phyloP scores from a whole-genome alignment of 768 basidiomycete genomes.

The Boletus patriciae region DNA sequence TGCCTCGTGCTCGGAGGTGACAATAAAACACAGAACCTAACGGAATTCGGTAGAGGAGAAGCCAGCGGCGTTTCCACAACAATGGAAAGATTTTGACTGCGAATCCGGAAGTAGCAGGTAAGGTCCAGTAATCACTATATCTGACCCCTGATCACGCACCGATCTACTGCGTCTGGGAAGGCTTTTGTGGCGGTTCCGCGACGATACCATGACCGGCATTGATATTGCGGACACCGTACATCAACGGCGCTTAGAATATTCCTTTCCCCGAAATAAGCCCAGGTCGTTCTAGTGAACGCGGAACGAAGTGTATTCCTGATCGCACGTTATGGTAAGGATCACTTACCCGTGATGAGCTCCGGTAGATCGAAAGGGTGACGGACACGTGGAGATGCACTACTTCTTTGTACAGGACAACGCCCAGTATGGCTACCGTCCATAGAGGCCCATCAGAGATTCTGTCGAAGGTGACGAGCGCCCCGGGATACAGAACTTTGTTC shows the following conservation, averaged over 20 bases:
- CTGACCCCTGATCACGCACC: conserved; percentile 23
- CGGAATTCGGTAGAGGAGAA: conserved; percentile 14
- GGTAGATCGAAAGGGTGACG: neutral
- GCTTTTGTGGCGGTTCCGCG: conserved; percentile 29
- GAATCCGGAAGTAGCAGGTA: conserved; percentile 30
- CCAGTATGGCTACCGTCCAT: conserved; percentile 7
- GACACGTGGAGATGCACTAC: neutral
- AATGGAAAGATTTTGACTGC: conserved; percentile 23
- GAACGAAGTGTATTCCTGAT: conserved; percentile 5
- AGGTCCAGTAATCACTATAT: conserved; percentile 26
- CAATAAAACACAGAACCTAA: neutral
- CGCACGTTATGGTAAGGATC: neutral
- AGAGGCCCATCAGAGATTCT: conserved; percentile 13
- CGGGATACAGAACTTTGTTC: neutral
- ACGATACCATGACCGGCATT: conserved; percentile 23
- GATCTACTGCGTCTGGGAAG: conserved; percentile 29
- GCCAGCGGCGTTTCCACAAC: conserved; percentile 25
- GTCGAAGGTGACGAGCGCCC: conserved; percentile 8
- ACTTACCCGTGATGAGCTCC: neutral
- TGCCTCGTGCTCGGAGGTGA: conserved; percentile 4
- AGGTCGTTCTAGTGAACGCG: conserved; percentile 5
- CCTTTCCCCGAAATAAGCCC: conserved; percentile 10
- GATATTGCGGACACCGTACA: conserved; percentile 23
- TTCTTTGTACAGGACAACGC: conserved; percentile 1
- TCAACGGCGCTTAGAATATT: conserved; percentile 18